phyloP scores from a whole-genome alignment of 176 grass and related monocot species.

The Zea mays region DNA sequence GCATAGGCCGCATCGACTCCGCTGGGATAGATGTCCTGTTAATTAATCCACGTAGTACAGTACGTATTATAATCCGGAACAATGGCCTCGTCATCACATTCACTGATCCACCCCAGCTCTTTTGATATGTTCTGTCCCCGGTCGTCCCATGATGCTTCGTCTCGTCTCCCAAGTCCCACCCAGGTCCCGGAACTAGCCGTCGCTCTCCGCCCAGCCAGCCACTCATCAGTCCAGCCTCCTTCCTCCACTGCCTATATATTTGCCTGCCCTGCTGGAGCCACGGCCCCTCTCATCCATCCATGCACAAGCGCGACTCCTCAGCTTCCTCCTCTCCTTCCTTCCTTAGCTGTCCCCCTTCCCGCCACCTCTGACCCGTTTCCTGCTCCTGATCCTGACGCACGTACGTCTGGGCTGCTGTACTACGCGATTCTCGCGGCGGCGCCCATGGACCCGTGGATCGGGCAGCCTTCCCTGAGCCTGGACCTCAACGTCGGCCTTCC shows the following conservation, averaged over 20 bases:
- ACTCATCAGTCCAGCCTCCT: not conserved
- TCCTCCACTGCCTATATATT: conserved; percentile 36
- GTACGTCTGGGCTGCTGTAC: too few relatives aligned
- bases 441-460: conserved; percentile 55
- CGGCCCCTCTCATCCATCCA: not conserved
- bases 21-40: too few relatives aligned
- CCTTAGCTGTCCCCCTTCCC: too few relatives aligned
- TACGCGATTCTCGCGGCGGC: not conserved
- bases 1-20: too few relatives aligned
- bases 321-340: too few relatives aligned
- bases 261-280: not conserved
- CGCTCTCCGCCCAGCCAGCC: not conserved
- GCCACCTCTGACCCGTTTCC: too few relatives aligned
- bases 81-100: too few relatives aligned
- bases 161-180: not conserved
- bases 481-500: conserved; percentile 54
- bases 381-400: too few relatives aligned
- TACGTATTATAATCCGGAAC: too few relatives aligned
- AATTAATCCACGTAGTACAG: too few relatives aligned
- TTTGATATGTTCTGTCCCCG: too few relatives aligned
- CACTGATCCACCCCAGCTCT: too few relatives aligned
- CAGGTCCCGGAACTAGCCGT: not conserved
- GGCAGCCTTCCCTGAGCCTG: conserved; percentile 54
- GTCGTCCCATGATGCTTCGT: conserved; percentile 28
- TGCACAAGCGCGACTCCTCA: not conserved